These are phyloP conservation scores for Geotrichum cucujoidarum DNA, from an alignment of 1,139 yeast species.

Conservation along the genomic window DNA sequence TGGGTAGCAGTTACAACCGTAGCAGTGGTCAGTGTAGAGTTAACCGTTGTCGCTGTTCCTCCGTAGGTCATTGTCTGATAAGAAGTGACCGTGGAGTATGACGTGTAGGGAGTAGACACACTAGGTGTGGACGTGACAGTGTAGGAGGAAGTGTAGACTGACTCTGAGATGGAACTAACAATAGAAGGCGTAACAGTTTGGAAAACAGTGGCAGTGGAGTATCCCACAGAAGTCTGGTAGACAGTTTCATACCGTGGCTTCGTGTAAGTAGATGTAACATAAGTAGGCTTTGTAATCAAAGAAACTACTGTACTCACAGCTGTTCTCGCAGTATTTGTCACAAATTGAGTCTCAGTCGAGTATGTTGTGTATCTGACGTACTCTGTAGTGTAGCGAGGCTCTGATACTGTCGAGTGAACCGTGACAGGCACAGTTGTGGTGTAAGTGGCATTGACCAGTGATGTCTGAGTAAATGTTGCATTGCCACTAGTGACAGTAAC, in stretches of 20 bases:
- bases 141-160: background rate
- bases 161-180: background rate
- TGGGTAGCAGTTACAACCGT: conserved; percentile 2
- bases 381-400: background rate
- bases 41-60: background rate
- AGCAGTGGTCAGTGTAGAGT: background rate
- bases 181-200: background rate
- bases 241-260: background rate
- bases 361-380: background rate
- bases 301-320: background rate
- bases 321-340: background rate
- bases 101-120: background rate
- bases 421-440: background rate
- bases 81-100: background rate
- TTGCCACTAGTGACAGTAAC: background rate
- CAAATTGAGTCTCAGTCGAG: background rate
- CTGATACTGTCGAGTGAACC: background rate
- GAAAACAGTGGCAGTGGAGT: background rate
- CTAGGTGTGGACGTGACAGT: background rate
- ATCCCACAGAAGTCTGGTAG: background rate
- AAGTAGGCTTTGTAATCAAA: background rate
- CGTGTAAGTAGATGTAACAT: conserved; percentile 2
- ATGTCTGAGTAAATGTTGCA: background rate
- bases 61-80: background rate
- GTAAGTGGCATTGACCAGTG: background rate